Percentiles rank a stretch among this genome's conserved stretches.
Conservation (phyloP, 495 filamentous ascomycete genomes). For the Neohortaea acidophila region DNA sequence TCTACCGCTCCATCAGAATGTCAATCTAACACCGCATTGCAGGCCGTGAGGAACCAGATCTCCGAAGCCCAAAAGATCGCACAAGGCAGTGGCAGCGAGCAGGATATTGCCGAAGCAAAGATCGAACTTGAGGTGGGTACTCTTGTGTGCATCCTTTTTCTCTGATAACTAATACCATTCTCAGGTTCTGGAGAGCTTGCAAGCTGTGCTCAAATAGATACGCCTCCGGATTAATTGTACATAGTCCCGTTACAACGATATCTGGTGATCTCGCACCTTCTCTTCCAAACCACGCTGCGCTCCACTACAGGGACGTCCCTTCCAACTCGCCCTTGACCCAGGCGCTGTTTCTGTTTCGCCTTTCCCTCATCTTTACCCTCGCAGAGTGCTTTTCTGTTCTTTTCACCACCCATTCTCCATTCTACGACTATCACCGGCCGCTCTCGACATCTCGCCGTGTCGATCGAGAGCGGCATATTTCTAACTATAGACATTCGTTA, state of each 20-base stretch:
- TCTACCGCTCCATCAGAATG: not conserved
- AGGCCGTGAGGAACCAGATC: slow-evolving; percentile 61
- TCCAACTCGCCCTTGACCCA: no score
- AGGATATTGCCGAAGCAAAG: slow-evolving; percentile 95
- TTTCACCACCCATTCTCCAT: not conserved
- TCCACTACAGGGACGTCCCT: no score
- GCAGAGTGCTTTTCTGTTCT: not conserved
- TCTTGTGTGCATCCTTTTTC: not conserved
- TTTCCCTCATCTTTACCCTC: no score
- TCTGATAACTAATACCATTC: not conserved
- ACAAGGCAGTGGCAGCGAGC: slow-evolving; percentile 78
- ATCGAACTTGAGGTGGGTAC: slow-evolving; percentile 83
- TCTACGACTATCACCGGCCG: not conserved
- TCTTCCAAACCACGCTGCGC: no score
- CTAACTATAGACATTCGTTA: not conserved
- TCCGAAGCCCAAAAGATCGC: slow-evolving; percentile 91
- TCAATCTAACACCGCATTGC: slow-evolving; percentile 1
- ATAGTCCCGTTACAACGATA: no score
- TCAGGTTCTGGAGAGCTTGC: slow-evolving; percentile 32
- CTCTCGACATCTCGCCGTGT: not conserved
- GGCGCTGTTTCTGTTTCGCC: no score
- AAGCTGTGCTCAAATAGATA: slow-evolving; percentile 31
- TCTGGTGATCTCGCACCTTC: no score
- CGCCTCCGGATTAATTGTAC: slow-evolving; percentile 12
- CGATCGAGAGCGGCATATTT: not conserved